Percentiles rank a stretch among this genome's conserved stretches.
phyloP scores from a whole-genome alignment of 2,329 filamentous ascomycete genomes.

The Pyrenochaeta sp. region DNA sequence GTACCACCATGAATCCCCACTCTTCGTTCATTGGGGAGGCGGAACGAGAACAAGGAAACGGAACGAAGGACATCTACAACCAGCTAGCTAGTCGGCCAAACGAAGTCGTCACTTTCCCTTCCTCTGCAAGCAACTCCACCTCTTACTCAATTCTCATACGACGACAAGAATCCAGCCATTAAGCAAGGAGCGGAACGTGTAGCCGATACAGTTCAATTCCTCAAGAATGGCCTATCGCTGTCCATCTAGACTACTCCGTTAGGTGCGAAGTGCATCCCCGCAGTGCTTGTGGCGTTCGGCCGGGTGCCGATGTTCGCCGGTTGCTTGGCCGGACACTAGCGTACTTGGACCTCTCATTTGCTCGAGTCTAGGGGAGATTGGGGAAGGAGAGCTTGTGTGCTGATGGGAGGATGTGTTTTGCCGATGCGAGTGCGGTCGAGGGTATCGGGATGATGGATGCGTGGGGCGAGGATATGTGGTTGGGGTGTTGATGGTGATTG shows the following conservation, averaged over 20 bases:
- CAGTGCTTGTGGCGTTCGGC: constrained; percentile 31
- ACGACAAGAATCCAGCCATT: neutral
- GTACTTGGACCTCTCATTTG: constrained; percentile 15
- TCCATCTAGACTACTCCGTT: constrained; percentile 10
- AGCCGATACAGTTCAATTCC: neutral
- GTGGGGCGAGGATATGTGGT: neutral
- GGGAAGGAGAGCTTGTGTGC: neutral
- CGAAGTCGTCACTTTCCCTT: too few relatives aligned
- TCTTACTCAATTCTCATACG: neutral
- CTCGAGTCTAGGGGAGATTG: neutral
- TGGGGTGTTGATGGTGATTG: neutral
- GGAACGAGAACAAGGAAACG: too few relatives aligned
- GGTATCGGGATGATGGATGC: constrained; percentile 1
- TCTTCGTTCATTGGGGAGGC: too few relatives aligned
- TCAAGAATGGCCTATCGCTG: neutral
- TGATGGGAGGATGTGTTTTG: neutral
- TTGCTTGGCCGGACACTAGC: constrained; percentile 20
- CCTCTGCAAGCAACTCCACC: neutral
- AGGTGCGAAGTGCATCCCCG: constrained; percentile 23
- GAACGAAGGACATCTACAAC: too few relatives aligned
- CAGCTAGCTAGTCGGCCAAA: too few relatives aligned
- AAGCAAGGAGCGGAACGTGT: neutral
- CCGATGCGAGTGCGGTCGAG: neutral
- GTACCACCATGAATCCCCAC: too few relatives aligned
- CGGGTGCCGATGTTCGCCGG: constrained; percentile 34